Conservation (phyloP, 257 asterid genomes). For the Solanum okadae region DNA sequence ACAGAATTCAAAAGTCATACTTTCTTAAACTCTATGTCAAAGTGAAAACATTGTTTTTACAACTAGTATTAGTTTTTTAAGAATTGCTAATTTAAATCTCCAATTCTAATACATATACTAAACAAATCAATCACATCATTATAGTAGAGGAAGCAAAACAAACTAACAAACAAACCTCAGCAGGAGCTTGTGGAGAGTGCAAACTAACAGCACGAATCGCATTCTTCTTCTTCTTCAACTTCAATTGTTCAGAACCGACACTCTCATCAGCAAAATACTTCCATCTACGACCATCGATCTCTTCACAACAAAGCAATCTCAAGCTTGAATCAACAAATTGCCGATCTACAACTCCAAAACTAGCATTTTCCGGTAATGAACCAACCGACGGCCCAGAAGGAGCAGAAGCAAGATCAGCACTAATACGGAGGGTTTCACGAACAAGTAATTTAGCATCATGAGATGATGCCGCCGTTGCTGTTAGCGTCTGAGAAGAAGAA, state of each 20-base stretch:
- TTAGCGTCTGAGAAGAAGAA: constrained; percentile 58
- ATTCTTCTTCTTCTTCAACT: constrained; percentile 23
- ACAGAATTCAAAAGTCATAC: neutral
- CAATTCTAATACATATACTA: neutral
- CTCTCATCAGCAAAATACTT: constrained; percentile 54
- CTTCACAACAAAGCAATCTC: constrained; percentile 82
- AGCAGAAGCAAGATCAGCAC: constrained; percentile 93
- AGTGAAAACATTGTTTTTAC: neutral
- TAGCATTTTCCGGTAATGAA: constrained; percentile 20
- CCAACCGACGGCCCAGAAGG: constrained; percentile 20
- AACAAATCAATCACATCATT: neutral
- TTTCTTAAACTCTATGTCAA: neutral
- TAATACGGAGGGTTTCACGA: constrained; percentile 90
- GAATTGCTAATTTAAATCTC: neutral
- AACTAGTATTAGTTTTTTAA: neutral
- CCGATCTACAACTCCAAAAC: constrained; percentile 51
- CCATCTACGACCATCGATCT: constrained; percentile 85
- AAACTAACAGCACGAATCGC: constrained; percentile 66
- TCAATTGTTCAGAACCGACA: constrained; percentile 34
- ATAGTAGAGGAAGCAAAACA: neutral
- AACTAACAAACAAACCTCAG: constrained; percentile 44
- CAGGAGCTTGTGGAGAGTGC: constrained; percentile 71
- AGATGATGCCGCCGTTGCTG: constrained; percentile 26
- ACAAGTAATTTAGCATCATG: constrained; percentile 69
- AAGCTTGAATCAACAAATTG: constrained; percentile 63